Evolutionary conservation across 345 rosid genomes (phyloP).

Genomic region (Eucalyptus polyanthemos): DNA sequence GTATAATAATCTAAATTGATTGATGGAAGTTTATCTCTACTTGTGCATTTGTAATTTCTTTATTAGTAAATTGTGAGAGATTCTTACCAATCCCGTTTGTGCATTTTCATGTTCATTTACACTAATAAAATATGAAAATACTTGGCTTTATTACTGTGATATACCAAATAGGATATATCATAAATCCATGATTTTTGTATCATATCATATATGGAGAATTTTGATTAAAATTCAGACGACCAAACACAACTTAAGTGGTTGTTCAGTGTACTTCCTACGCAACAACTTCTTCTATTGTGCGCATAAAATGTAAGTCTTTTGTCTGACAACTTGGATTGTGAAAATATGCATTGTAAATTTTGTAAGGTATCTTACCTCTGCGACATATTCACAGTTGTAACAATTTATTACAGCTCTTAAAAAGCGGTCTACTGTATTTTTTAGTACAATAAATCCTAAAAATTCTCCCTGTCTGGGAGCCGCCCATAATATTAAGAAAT

Average conservation of each 20-base stretch:
- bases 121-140: no score
- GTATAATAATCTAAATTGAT: no score
- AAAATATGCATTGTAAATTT: neutral
- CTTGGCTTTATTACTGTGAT: accelerated
- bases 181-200: no score
- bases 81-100: no score
- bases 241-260: neutral
- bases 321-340: neutral
- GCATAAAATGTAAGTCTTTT: no score
- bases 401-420: neutral
- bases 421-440: neutral
- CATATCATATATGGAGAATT: accelerated
- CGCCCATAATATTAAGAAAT: neutral
- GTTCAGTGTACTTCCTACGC: accelerated
- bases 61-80: no score
- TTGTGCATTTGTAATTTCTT: no score
- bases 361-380: neutral
- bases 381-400: neutral
- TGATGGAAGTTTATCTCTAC: no score
- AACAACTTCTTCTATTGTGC: neutral
- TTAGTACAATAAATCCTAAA: neutral
- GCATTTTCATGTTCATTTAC: no score
- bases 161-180: no score
- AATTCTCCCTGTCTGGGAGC: neutral
- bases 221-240: neutral